Evolutionary conservation across 331 rosid species (phyloP), one percentile per base, ranked within the genome.

Genomic region (Dryas integrifolia): DNA sequence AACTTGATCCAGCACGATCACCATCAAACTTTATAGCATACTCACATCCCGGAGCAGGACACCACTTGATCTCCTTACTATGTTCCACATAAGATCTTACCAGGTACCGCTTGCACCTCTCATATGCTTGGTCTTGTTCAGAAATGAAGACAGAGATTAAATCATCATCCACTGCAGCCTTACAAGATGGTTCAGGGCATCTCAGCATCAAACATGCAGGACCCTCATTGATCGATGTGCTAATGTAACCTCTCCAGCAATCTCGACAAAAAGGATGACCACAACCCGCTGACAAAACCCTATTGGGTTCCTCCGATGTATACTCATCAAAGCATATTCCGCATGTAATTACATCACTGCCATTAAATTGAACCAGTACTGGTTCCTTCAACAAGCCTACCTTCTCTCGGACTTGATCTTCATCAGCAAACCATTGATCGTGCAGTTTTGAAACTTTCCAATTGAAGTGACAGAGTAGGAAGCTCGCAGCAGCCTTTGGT

Each of bases 21-120:
- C 9, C 16, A n/a, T 67, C 21, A 8, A 67, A 8, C 56, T n/a
- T 38, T 8, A 67, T 47, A n/a, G 72, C 60, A 30, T 67, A 15
- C 26, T 35, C 41, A 30, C 60, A 67, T 15, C 38, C 46, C 60
- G 72, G 72, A n/a, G 59, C 46, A 35, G 72, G 72, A 38, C 72
- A 67, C 72, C 72, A 67, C 47, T 67, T 67, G 46, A 67, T 67
- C 46, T 49, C 35, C 7, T 7, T 9, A 1, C 15, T 26, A n/a
- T 51, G 26, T 49, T 67, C 72, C 3, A 67, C 58, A 5, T 30
- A 49, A 0, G 72, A 67, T 7, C 60, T 35, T 13, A 68, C 4
- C 3, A 68, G 30, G 13, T 13, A 51, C 8, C 38, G 5, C 72
- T 40, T 35, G 14, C 38, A 50, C 60, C 9, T 35, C 2, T 30